Conservation (phyloP, 768 basidiomycete genomes). For the Boletus fagicola region DNA sequence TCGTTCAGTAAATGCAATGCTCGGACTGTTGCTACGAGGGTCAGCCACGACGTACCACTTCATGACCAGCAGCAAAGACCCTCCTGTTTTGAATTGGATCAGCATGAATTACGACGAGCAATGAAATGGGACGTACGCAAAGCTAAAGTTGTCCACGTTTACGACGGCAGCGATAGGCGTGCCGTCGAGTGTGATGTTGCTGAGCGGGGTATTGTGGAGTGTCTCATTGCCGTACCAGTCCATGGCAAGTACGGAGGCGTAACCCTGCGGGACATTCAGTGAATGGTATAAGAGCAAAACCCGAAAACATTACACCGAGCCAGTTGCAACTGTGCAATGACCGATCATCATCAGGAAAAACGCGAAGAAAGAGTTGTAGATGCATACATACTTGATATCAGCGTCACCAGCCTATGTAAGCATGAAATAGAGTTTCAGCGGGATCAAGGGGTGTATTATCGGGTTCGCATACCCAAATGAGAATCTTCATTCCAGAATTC, state of each 20-base stretch:
- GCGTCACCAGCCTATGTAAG: conserved; percentile 30
- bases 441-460: neutral
- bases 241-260: conserved; percentile 42
- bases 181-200: conserved; percentile 57
- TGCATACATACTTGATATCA: conserved; percentile 25
- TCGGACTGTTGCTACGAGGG: neutral
- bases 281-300: neutral
- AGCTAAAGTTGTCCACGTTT: conserved; percentile 65
- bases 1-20: neutral
- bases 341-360: no score
- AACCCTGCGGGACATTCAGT: conserved; percentile 24
- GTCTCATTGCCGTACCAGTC: conserved; percentile 45
- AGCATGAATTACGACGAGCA: neutral
- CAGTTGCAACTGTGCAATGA: conserved; percentile 17
- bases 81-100: conserved; percentile 36
- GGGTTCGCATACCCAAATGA: conserved; percentile 38
- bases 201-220: conserved; percentile 40
- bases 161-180: conserved; percentile 54
- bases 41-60: conserved; percentile 46
- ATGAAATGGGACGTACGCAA: conserved; percentile 49
- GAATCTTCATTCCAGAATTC: conserved; percentile 36
- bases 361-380: neutral
- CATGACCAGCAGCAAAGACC: conserved; percentile 58
- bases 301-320: no score
- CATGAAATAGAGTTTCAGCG: neutral